Base-by-base conservation (phyloP, 2,329 filamentous ascomycete species). In the Phyllosticta capitalensis region DNA sequence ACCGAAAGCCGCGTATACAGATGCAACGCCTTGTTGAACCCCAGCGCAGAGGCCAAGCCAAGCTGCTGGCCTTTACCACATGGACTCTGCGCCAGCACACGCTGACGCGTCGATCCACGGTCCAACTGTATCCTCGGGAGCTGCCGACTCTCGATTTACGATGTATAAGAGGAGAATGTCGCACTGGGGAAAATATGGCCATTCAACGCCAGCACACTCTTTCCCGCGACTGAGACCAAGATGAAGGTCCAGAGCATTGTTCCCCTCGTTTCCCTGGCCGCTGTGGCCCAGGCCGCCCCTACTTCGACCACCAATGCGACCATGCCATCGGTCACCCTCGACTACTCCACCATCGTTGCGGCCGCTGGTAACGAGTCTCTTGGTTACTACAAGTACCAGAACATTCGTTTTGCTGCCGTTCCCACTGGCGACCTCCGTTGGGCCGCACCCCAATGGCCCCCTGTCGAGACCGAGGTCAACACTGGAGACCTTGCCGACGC, bases 331-430 rank as follows among this genome's bases (percentile, higher is more conserved):
- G 65, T 70, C 53, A 64, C 63, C 7, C 64, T 70, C 21, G 67
- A 69, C 62, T 70, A 70, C 59, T 65, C 59, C 55, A 70, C 67
- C 12, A 55, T 70, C 28, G 55, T 62, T 17, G 63, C 68, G 5
- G 63, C 62, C 9, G 58, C 61, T 49, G 62, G 62, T 5, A 63
- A 69, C 52, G 60, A 62, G 20, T 64, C 67, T 1, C 61, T 66
- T n/a, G 68, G 69, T 22, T 56, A 72, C 51, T 74, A 75, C 61
- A 68, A 66, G 51, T 78, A 77, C 64, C 71, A 71, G 58, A 77
- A 77, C 61, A 75, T 78, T 56, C 73, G 75, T 1, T 78, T 74
- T 63, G 76, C 74, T 2, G 74, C 76, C 10, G 74, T 75, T 9
- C 75, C 76, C 0, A 66, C 72, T 2, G 75, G 74, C 19, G 66